Base-by-base conservation (phyloP, 2,329 filamentous ascomycete genomes). In the Trichoderma asperellum region DNA sequence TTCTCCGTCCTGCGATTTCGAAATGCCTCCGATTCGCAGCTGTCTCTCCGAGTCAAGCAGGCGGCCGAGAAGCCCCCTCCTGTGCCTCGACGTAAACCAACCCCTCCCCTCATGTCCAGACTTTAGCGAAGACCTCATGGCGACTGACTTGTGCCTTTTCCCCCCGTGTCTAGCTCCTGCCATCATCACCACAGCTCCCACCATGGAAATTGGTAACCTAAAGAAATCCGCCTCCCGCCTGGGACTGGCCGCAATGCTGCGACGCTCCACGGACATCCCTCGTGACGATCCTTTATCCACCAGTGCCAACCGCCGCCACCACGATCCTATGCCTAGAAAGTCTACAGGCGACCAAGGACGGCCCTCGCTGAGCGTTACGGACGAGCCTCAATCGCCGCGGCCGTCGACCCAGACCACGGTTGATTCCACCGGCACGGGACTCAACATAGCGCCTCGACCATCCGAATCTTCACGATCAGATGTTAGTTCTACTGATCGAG, bases 131-230 rank as follows among this genome's bases (percentile, higher is more conserved):
- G 65, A 66, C 62, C 55, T 40, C 34, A 69, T 79, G 68, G 75
- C 73, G 70, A 67, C 79, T 78, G 73, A 74, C 70, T 67, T 58
- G 66, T 62, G 55, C 58, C 29, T 52, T 74, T 68, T 71, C 55
- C 68, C 59, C 47, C 57, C 34, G 53, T 73, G 70, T 71, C 57
- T 74, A 90, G 88, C 88, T 71, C 88, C 88, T 59, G 84, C 88
- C 73, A 98, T 98, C 77, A 96, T 98, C 79, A 97, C 92, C 61
- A 98, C 95, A 12, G 92, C 94, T 18, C 94, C 96, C 11, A 96
- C 94, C 10, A 87, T 89, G 73, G 87, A 91, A 63, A 77, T 88
- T 24, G 74, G 83, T 43, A 74, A 78, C 62, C 78, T 84, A 70
- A 86, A 83, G 60, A 89, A 87, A 77, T 88, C 86, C 73, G 79